These are phyloP conservation scores for Penicillium sp. DNA, from an alignment of 2,329 filamentous ascomycete species.

Conservation along the genomic window DNA sequence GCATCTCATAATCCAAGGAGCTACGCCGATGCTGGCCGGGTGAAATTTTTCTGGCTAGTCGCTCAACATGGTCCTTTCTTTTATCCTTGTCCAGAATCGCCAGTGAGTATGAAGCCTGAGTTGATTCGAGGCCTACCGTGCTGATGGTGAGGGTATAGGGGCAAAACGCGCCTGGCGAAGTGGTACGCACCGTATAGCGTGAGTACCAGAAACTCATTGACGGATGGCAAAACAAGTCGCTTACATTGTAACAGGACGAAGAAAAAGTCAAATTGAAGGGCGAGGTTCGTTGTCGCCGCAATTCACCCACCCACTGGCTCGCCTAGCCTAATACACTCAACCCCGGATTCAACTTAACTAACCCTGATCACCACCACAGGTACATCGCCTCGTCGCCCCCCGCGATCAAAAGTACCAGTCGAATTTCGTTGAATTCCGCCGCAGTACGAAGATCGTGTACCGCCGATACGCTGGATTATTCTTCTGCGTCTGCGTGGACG, in stretches of 20 bases:
- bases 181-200: slow-evolving; percentile 97
- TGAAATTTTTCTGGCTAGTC: slow-evolving; percentile 15
- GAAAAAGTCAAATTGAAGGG: slow-evolving; percentile 99
- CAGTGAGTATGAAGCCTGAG: slow-evolving; percentile 59
- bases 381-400: slow-evolving; percentile 95
- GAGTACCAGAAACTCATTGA: slow-evolving; percentile 35
- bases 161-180: slow-evolving; percentile 97
- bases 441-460: slow-evolving; percentile 88
- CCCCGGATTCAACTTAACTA: slow-evolving; percentile 16
- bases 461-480: slow-evolving; percentile 96
- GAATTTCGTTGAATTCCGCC: slow-evolving; percentile 88
- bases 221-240: slow-evolving; percentile 2
- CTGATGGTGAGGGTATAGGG: slow-evolving; percentile 60
- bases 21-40: slow-evolving; percentile 27
- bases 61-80: slow-evolving; percentile 68
- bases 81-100: slow-evolving; percentile 87
- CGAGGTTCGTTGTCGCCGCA: slow-evolving; percentile 64
- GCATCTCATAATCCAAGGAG: slow-evolving; percentile 11
- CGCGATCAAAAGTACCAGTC: slow-evolving; percentile 99
- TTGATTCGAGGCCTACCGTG: slow-evolving; percentile 5
- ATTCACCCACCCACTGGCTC: background rate
- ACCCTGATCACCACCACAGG: slow-evolving; percentile 52
- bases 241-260: slow-evolving; percentile 67
- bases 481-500: slow-evolving; percentile 99
- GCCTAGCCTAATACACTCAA: slow-evolving; percentile 8